Conservation (phyloP, 75 land plant species). For the Ceratopteris richardii region DNA sequence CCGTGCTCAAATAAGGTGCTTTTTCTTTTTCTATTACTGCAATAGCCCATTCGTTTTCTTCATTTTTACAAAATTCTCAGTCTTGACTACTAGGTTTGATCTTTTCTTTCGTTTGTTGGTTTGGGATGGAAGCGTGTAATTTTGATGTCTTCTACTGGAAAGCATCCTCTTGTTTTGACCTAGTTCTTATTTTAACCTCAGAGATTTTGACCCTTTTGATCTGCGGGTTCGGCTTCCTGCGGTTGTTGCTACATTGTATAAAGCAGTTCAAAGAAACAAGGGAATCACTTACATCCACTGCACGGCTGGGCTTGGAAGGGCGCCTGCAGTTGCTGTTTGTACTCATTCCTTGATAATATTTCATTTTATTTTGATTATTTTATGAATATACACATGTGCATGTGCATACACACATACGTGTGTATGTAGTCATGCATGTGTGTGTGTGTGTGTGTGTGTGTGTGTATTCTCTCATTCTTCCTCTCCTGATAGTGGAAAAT, state of each 20-base stretch:
- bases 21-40: constrained; percentile 3
- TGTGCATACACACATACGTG: no score
- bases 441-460: not conserved
- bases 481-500: no score
- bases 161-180: no score
- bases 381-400: no score
- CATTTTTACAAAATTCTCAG: no score
- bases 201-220: constrained; percentile 95
- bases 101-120: no score
- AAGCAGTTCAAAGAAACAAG: constrained; percentile 54
- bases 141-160: no score
- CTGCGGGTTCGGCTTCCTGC: constrained; percentile 74
- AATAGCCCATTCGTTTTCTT: constrained; percentile 7
- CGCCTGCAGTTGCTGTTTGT: constrained; percentile 90
- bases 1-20: constrained; percentile 84
- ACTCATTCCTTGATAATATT: not conserved
- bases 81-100: no score
- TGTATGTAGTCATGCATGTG: no score
- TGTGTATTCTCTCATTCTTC: no score
- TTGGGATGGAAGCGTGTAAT: no score
- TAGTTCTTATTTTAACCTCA: constrained; percentile 12
- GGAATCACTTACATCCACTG: constrained; percentile 91
- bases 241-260: constrained; percentile 63
- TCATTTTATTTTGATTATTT: no score
- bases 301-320: constrained; percentile 98